A percentile compares a stretch with the other conserved stretches of the same genome.
Conservation (phyloP, 441 rosid species). For the Erysimum cheiri region DNA sequence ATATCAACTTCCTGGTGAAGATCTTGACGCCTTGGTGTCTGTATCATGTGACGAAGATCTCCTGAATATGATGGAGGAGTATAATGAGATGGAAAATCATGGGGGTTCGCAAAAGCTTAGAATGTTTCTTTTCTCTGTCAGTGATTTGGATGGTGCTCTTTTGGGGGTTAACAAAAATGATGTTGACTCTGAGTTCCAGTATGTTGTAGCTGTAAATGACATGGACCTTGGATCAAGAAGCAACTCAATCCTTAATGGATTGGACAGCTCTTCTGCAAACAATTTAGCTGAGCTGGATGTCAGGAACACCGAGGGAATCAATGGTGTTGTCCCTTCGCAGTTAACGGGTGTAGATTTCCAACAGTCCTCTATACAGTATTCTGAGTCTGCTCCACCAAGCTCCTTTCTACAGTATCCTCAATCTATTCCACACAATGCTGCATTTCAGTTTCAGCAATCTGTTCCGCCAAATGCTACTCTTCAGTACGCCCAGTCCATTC, state of each 20-base stretch:
- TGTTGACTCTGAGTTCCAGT: slow-evolving; percentile 80
- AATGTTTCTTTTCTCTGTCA: slow-evolving; percentile 72
- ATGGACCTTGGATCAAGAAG: slow-evolving; percentile 53
- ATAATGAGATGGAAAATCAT: slow-evolving; percentile 59
- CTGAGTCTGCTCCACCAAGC: slow-evolving; percentile 52
- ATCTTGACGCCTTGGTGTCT: slow-evolving; percentile 85
- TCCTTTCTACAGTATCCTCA: slow-evolving; percentile 44
- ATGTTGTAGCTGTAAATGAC: slow-evolving; percentile 83
- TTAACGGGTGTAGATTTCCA: slow-evolving; percentile 29
- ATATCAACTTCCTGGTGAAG: slow-evolving; percentile 96
- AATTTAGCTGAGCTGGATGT: slow-evolving; percentile 42
- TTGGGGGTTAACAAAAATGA: slow-evolving; percentile 55
- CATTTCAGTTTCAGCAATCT: slow-evolving; percentile 45
- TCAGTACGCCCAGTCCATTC: slow-evolving; percentile 42
- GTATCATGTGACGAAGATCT: slow-evolving; percentile 90
- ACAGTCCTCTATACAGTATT: slow-evolving; percentile 46
- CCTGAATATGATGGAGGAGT: slow-evolving; percentile 90
- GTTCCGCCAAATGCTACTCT: slow-evolving; percentile 40
- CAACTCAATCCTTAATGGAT: slow-evolving; percentile 39
- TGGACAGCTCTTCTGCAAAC: slow-evolving; percentile 44
- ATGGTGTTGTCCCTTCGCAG: slow-evolving; percentile 36
- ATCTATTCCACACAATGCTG: slow-evolving; percentile 48
- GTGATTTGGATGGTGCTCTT: slow-evolving; percentile 72
- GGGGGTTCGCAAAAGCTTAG: slow-evolving; percentile 72
- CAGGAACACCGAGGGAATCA: slow-evolving; percentile 40